Evolutionary conservation across 768 basidiomycete species (phyloP), one percentile per base, ranked within the genome.

Genomic region (Dacryopinax primogenitus): DNA sequence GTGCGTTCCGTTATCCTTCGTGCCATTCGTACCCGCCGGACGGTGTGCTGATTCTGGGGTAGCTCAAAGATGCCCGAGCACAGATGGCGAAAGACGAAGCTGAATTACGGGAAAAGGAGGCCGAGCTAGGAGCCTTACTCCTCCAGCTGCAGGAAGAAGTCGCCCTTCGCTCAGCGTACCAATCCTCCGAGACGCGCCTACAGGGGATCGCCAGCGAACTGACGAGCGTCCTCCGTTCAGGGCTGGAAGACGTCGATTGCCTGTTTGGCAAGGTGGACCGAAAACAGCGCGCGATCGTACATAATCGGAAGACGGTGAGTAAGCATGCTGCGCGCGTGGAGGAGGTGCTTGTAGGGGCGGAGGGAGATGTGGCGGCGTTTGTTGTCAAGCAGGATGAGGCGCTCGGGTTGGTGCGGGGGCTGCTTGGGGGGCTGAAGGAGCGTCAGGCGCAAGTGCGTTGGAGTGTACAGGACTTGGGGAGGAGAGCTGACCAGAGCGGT

Each of bases 191-290:
- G 74, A 75, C 74, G 18, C 76, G 75, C 62, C 73, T 96, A 47
- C 83, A 95, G 69, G 76, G 74, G n/a, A 84, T 94, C 2, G 93
- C 94, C 0, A 76, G 72, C 26, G 83, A 81, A 1, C 75, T 95
- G 65, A 89, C 84, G 73, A 78, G 78, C 45, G 81, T 85, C 21
- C 83, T 84, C 0, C 74, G 79, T n/a, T 84, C 91, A 68, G 86
- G 85, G 66, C 76, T 90, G 18, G 78, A 78, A 7, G 90, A 96
- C 72, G 78, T 94, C 36, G 74, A 73, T 0, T 83, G 83, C 0
- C 75, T 94, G 26, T 90, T 92, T 68, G 84, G 84, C 44, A 96
- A 95, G 75, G 82, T 96, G 51, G 92, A 89, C 41, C 87, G 93
- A 66, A 92, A 89, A 71, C 77, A 83, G 33, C 76, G 77, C 26